Percentiles rank a stretch among this genome's conserved stretches.
phyloP scores from a whole-genome alignment of 2,329 filamentous ascomycete species.

The Scytalidium sp. region DNA sequence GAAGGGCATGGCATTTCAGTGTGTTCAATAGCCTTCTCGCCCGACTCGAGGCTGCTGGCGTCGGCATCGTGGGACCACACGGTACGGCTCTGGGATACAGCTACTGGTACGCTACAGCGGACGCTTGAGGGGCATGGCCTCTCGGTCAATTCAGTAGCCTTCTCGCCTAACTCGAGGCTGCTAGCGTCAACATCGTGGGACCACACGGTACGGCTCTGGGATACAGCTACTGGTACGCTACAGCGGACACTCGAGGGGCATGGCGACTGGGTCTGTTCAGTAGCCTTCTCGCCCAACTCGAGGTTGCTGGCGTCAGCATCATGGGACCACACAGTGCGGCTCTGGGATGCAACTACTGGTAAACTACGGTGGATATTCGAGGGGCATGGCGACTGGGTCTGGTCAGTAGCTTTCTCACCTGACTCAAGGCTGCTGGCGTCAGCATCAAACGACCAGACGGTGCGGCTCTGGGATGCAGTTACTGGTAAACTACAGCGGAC shows the following conservation, averaged over 20 bases:
- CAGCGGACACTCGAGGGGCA: slow-evolving; percentile 3
- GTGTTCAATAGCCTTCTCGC: slow-evolving; percentile 34
- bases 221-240: slow-evolving; percentile 68
- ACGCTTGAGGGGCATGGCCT: slow-evolving; percentile 79
- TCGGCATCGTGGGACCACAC: slow-evolving; percentile 85
- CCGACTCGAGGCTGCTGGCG: slow-evolving; percentile 71
- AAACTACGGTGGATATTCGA: not conserved
- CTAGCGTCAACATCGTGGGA: slow-evolving; percentile 1
- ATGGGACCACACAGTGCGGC: not conserved
- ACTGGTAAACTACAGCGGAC: slow-evolving; percentile 1
- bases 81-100: slow-evolving; percentile 86
- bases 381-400: slow-evolving; percentile 2
- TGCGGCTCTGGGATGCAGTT: slow-evolving; percentile 1
- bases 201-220: slow-evolving; percentile 74
- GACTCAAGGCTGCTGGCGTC: slow-evolving; percentile 1
- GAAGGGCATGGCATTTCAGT: slow-evolving; percentile 77
- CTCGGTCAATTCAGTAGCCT: slow-evolving; percentile 88
- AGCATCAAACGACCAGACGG: not conserved
- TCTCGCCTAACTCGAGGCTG: slow-evolving; percentile 54
- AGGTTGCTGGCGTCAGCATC: slow-evolving; percentile 2
- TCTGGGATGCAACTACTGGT: slow-evolving; percentile 3
- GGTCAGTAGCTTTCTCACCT: too few species aligned
- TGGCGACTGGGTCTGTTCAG: not conserved
- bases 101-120: slow-evolving; percentile 59
- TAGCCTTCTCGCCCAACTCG: slow-evolving; percentile 1